These are phyloP conservation scores for Hirsutella minnesotensis DNA, from an alignment of 2,329 filamentous ascomycete genomes.

Conservation along the genomic window DNA sequence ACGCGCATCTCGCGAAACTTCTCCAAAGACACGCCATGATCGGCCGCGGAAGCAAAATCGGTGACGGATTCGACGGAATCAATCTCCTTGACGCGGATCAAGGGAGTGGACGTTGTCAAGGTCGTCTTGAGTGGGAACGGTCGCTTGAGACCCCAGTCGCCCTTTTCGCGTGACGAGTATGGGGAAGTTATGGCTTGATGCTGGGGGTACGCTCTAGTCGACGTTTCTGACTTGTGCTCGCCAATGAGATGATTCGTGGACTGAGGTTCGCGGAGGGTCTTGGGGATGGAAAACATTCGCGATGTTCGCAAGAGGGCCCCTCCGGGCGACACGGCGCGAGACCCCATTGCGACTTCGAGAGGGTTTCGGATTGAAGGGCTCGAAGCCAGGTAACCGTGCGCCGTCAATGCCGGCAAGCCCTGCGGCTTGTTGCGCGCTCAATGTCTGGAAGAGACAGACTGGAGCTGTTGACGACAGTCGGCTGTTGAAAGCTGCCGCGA, in stretches of 20 bases:
- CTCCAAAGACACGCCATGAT: constrained; percentile 67
- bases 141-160: constrained; percentile 90
- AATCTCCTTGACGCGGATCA: constrained; percentile 64
- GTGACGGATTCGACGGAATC: constrained; percentile 84
- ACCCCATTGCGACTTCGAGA: constrained; percentile 17
- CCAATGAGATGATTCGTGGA: constrained; percentile 27
- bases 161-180: constrained; percentile 55
- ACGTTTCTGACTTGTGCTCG: constrained; percentile 24
- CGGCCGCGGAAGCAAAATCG: constrained; percentile 72
- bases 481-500: constrained; percentile 10
- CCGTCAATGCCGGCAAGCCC: neutral
- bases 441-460: no score
- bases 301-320: constrained; percentile 70
- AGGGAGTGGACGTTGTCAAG: constrained; percentile 57
- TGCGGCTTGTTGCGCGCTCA: no score
- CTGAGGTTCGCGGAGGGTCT: constrained; percentile 55
- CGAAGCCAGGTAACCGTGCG: no score
- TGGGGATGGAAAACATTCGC: constrained; percentile 78
- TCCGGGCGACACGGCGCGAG: constrained; percentile 41
- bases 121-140: constrained; percentile 68
- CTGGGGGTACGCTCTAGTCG: constrained; percentile 67
- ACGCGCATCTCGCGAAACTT: constrained; percentile 81
- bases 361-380: neutral
- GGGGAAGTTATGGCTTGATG: constrained; percentile 75
- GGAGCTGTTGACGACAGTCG: neutral